phyloP scores from a whole-genome alignment of 2,329 filamentous ascomycete genomes.

The Byssothecium circinans region DNA sequence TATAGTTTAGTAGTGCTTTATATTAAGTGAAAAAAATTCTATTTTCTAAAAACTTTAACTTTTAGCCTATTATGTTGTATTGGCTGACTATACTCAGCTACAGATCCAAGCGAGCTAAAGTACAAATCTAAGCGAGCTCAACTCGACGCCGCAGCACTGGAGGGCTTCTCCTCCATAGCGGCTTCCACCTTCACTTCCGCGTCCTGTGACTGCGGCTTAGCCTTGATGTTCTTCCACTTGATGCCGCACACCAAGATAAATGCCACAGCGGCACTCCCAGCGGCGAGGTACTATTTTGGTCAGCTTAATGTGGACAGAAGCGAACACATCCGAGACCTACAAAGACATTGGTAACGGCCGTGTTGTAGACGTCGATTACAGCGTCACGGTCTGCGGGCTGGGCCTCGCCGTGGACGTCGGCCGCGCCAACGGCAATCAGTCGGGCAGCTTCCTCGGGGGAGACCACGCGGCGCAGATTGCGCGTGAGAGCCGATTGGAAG shows the following conservation, averaged over 20 bases:
- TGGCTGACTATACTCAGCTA: too few species aligned
- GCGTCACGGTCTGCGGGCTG: background rate
- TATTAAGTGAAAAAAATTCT: too few species aligned
- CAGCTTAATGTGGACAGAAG: background rate
- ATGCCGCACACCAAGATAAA: constrained; percentile 5
- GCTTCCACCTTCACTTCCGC: constrained; percentile 1
- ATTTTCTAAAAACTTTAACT: too few species aligned
- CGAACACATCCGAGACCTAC: constrained; percentile 1
- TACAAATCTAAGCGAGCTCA: background rate
- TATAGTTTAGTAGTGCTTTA: too few species aligned
- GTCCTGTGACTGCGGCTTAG: constrained; percentile 1
- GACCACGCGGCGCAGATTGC: background rate
- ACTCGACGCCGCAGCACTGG: background rate
- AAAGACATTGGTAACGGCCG: constrained; percentile 3
- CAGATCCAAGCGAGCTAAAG: too few species aligned
- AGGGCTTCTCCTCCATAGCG: background rate
- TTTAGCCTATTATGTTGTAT: too few species aligned
- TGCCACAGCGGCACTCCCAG: constrained; percentile 4
- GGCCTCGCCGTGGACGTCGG: constrained; percentile 1
- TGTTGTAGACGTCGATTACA: constrained; percentile 3
- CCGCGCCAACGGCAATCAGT: constrained; percentile 2
- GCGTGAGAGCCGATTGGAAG: constrained; percentile 1
- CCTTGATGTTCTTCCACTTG: constrained; percentile 5
- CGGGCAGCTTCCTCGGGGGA: background rate
- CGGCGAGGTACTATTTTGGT: constrained; percentile 5